Evolutionary conservation across 1,139 yeast genomes (phyloP), one percentile per base, ranked within the genome.

Genomic region (Hemisphaericaspora xylanilytica): DNA sequence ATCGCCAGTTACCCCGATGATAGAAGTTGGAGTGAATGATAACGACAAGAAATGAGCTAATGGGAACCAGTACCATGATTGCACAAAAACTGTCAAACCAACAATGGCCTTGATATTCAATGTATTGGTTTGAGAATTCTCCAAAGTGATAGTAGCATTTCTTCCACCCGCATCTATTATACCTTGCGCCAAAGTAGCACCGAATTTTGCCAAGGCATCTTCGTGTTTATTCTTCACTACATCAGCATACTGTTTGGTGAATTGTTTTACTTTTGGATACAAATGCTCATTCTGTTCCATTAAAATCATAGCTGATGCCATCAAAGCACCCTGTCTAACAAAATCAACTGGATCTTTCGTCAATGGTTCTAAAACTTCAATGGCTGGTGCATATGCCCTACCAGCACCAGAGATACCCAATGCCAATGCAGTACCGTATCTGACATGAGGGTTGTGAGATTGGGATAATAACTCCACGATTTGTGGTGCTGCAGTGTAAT

Each of bases 61-160:
- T 47, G 99, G 98, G 80, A 84, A 94, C 98, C 98, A 92, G 66
- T 89, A 89, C 99, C 99, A 92, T 57, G 87, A 86, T 65, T 92
- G 99, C 5, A 85, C 72, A 59, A 92, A 94, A 45, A 92, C 78
- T 0, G 95, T 81, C 53, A 94, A 71, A 31, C 99, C 98, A 43
- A 90, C 95, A 51, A 94, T 83, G 0, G 97, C 94, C 57, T 85
- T 85, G 61, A 84, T 81, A 61, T 92, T 92, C 49, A 92, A 75
- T 12, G 96, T 89, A 45, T 89, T 95, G 27, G 96, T 88, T 50
- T 88, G 92, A n/a, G 81, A 57, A 59, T 92, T 87, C 62, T 92
- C 97, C 41, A 92, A 72, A 51, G 85, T 85, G 48, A 92, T 89
- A 1, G 97, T 90, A n/a, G 87, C 95, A 55, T 94, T 92, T 60